Percentiles rank a stretch among this genome's conserved stretches.
Conservation (phyloP, 192 early-diverging fungal genomes). For the Umbelopsis sp. region DNA sequence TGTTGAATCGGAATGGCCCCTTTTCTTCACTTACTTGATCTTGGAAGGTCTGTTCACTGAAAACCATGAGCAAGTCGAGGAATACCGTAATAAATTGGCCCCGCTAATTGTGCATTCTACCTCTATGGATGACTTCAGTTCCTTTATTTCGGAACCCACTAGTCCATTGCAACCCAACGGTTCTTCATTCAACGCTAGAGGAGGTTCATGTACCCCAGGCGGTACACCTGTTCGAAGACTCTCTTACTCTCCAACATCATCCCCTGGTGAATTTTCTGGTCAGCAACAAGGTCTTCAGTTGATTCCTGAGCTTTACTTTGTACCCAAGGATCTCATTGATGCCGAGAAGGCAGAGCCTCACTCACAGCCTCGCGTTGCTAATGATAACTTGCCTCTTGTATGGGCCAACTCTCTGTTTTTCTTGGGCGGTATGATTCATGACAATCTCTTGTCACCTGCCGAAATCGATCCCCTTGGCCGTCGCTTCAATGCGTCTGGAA, state of each 20-base stretch:
- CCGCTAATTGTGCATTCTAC: slow-evolving; percentile 74
- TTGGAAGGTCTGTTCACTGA: slow-evolving; percentile 78
- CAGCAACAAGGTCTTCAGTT: slow-evolving; percentile 27
- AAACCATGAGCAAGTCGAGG: slow-evolving; percentile 64
- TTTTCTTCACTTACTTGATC: slow-evolving; percentile 89
- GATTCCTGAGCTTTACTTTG: slow-evolving; percentile 81
- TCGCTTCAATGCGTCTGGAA: slow-evolving; percentile 58
- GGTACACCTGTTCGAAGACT: slow-evolving; percentile 4
- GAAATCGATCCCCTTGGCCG: slow-evolving; percentile 86
- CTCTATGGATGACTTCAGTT: slow-evolving; percentile 52
- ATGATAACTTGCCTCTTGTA: slow-evolving; percentile 86
- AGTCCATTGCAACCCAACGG: background rate
- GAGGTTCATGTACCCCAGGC: slow-evolving; percentile 2
- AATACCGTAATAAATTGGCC: slow-evolving; percentile 70
- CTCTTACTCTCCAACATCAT: slow-evolving; percentile 9
- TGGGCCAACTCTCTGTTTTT: slow-evolving; percentile 87
- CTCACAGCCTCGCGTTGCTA: slow-evolving; percentile 71
- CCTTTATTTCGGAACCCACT: slow-evolving; percentile 27
- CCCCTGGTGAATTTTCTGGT: background rate
- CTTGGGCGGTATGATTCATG: slow-evolving; percentile 75
- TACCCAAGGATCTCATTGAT: slow-evolving; percentile 72
- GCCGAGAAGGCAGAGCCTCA: slow-evolving; percentile 71
- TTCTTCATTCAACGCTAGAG: background rate
- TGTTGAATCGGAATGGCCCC: slow-evolving; percentile 89
- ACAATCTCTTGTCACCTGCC: slow-evolving; percentile 72